Base-by-base conservation (phyloP, 345 rosid species). In the Eucalyptus pauciflora region DNA sequence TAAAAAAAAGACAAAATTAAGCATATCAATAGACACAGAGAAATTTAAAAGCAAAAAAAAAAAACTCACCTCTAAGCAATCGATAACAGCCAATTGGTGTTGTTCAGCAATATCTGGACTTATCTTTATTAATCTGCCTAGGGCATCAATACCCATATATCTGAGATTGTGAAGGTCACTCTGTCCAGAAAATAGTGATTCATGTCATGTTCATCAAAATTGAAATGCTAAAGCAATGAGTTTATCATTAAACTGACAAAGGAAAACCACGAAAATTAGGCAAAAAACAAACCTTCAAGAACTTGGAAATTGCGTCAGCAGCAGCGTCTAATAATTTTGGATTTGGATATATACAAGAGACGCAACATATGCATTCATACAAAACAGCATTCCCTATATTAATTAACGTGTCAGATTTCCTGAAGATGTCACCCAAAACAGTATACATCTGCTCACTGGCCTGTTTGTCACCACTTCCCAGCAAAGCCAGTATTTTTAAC, bases 71-170 rank as follows among this genome's bases (percentile, higher is more conserved):
- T 98, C 99, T 90, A 98, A 94, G 94, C 99, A 98, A 94, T 98
- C 99, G 71, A 98, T 97, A 89, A 98, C 99, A 89, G 99, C 98
- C 93, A 98, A 92, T 87, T 98, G 99, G 90, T 98, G 99, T 92
- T 98, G 99, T 91, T 97, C 99, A 86, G 97, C 99, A 89, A 97
- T 96, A 86, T 98, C 99, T 83, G 99, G 97, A 89, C 95, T 96
- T 89, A 94, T 93, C 92, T 96, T 97, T 91, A 98, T 97, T 94
- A 98, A 92, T 88, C 96, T 95, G 71, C 99, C 98, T 90, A 98
- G 96, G 56, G 96, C 99, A 93, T 97, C 99, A 91, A 98, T 96
- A 83, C 99, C 99, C 99, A 98, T 95, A 89, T 97, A 98, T 92
- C 95, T 97, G 88, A 98, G 92, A 94, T 98, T 98, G 92, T 98